Percentiles rank a stretch among this genome's conserved stretches.
Evolutionary conservation across 306 rosid species (phyloP).

Genomic region (Medicago ruthenica): DNA sequence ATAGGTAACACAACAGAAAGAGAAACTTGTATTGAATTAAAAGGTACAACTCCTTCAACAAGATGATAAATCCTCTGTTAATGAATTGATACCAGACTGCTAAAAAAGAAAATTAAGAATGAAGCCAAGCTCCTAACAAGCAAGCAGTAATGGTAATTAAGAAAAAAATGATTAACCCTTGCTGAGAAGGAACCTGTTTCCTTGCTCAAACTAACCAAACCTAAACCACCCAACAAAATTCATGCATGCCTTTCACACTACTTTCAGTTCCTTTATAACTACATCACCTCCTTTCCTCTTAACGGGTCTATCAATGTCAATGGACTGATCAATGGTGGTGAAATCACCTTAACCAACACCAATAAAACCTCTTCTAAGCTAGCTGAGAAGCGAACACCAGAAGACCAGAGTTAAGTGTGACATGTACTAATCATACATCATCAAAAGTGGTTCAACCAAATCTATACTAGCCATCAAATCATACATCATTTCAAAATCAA

Average conservation of each 20-base stretch:
- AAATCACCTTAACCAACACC: neutral
- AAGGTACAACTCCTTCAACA: neutral
- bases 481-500: constrained; percentile 32
- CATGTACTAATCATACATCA: neutral
- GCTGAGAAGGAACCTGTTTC: neutral
- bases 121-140: neutral
- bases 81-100: neutral
- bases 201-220: constrained; percentile 1
- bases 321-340: neutral
- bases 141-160: neutral
- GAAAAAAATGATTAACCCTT: neutral
- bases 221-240: neutral
- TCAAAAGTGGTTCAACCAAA: constrained; percentile 20
- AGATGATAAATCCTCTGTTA: neutral
- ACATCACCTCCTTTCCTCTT: constrained; percentile 15
- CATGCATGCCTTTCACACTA: neutral
- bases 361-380: neutral
- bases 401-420: neutral
- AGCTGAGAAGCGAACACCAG: neutral
- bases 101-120: neutral
- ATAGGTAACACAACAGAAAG: neutral
- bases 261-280: neutral
- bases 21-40: neutral
- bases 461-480: constrained; percentile 26
- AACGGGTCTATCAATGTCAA: neutral